Evolutionary conservation across 371 early-diverging fungal species (phyloP).

Genomic region (Mortierella sp.): DNA sequence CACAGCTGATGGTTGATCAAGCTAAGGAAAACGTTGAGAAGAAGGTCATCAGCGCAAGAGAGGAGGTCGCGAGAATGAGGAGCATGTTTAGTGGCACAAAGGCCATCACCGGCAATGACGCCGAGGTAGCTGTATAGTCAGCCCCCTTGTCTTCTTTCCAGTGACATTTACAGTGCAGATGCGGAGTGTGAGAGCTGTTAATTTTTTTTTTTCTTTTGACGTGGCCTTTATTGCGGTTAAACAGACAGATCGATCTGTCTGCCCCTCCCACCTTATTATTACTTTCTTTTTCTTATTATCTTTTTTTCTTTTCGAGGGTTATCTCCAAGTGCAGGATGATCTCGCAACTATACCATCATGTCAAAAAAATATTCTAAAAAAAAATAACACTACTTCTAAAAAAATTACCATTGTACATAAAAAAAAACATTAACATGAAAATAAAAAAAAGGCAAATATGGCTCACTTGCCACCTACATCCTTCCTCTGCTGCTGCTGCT

Average conservation of each 20-base stretch:
- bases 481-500: no score
- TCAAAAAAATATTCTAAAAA: not conserved
- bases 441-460: no score
- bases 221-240: no score
- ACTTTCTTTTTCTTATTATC: not conserved
- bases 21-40: constrained; percentile 53
- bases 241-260: no score
- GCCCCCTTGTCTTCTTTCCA: no score
- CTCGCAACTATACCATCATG: constrained; percentile 20
- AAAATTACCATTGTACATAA: not conserved
- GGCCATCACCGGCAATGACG: constrained; percentile 24
- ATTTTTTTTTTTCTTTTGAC: no score
- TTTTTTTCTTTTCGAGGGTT: not conserved
- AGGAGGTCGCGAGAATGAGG: constrained; percentile 50
- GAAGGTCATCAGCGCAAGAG: constrained; percentile 41
- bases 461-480: no score
- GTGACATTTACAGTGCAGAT: no score
- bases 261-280: no score
- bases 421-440: no score
- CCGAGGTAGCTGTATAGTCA: not conserved
- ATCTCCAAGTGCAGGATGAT: not conserved
- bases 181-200: no score
- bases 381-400: not conserved
- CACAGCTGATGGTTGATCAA: constrained; percentile 47
- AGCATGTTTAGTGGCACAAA: constrained; percentile 29